Base-by-base conservation (phyloP, 768 basidiomycete genomes). In the Crucibulum laeve region DNA sequence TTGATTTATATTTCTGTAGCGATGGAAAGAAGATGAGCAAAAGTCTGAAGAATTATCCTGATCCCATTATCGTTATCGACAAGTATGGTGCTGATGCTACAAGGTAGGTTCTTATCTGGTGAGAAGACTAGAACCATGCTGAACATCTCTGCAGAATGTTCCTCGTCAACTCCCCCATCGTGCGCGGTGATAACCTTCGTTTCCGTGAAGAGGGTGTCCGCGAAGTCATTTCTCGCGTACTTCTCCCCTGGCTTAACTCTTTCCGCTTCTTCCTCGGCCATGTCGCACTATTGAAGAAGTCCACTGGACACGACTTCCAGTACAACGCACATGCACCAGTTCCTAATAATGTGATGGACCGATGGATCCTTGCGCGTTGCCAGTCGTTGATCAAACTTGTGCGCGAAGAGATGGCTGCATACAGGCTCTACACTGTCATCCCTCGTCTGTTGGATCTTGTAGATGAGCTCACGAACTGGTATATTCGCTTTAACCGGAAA, bases 11-110 rank as follows among this genome's bases (percentile, higher is more conserved):
- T 26, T 38, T 13, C 36, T 33, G 7, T 50, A 92, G 90, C 2
- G 94, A 99, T 54, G 96, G 96, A 43, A 96, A 94, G 76, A 99
- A 99, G 73, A 99, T 99, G 96, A 93, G 90, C 68, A 99, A 99
- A 69, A 94, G 90, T 64, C 68, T 94, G 46, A 84, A 83, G 63
- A 99, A 99, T 65, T 99, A 93, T 62, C 94, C 96, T 19, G 96
- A 99, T 61, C 96, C 96, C 5, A 91, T 82, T 62, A 52, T 92
- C 40, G 78, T 98, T 62, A 84, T 99, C 48, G 75, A 92, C 59
- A 79, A 80, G 51, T 97, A 91, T 63, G 95, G 96, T 37, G 95
- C 94, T 18, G 96, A 99, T 62, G 94, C 94, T 1, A 89, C 91
- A 43, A 82, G 92, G 88, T 90, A 49, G 43, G 59, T 34, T 24